Evolutionary conservation across 2,329 filamentous ascomycete genomes (phyloP).

Genomic region (Corynespora cassiicola): DNA sequence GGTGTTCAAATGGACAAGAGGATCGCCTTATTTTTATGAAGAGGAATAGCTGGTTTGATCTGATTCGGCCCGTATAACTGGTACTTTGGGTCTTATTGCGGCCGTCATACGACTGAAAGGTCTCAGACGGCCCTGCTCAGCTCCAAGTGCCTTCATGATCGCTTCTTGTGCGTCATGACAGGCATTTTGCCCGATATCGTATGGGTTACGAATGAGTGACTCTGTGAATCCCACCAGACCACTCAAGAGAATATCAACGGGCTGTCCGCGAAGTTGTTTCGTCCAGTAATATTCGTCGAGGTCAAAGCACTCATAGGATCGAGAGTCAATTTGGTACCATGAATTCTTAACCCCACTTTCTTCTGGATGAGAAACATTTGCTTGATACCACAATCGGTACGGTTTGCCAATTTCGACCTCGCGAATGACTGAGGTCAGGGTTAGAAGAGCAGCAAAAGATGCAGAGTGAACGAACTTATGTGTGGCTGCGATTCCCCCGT

Average conservation of each 20-base stretch:
- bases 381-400: not conserved
- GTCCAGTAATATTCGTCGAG: not conserved
- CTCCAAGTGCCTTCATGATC: no score
- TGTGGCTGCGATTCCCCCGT: no score
- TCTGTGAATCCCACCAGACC: not conserved
- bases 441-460: no score
- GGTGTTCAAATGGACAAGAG: no score
- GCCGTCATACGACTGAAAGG: no score
- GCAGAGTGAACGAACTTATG: no score
- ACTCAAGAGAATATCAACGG: not conserved
- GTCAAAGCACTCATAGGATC: not conserved
- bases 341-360: not conserved
- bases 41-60: no score
- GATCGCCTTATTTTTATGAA: no score
- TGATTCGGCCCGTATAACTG: no score
- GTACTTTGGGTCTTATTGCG: no score
- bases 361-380: no score
- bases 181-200: not conserved
- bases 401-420: not conserved
- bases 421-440: not conserved
- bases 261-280: not conserved
- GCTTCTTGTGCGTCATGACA: constrained; percentile 3
- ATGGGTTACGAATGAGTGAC: not conserved
- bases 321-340: not conserved
- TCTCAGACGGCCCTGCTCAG: no score